Conservation (phyloP, 768 basidiomycete genomes). For the Boletus pseudopeckii region DNA sequence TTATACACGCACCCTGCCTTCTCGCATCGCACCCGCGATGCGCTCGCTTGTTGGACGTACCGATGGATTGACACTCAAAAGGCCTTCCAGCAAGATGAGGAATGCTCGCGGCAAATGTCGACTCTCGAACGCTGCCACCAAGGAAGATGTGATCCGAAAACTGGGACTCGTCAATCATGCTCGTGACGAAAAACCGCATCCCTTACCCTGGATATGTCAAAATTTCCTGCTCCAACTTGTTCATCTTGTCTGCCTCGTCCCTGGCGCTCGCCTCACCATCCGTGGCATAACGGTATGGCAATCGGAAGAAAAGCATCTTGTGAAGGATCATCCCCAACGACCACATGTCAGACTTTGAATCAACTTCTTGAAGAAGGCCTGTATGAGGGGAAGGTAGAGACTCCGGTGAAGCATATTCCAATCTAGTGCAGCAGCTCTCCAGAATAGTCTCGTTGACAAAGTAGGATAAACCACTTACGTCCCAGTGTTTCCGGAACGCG, state of each 20-base stretch:
- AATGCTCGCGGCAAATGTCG: conserved; percentile 72
- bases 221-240: conserved; percentile 71
- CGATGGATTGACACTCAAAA: conserved; percentile 59
- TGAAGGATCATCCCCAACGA: conserved; percentile 94
- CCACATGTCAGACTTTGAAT: conserved; percentile 96
- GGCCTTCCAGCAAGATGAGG: conserved; percentile 66
- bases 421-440: conserved; percentile 34
- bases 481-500: conserved; percentile 90
- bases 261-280: conserved; percentile 50
- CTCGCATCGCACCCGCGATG: conserved; percentile 62
- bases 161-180: conserved; percentile 28
- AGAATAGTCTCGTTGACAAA: neutral
- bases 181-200: neutral
- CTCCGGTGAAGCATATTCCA: conserved; percentile 90
- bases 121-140: conserved; percentile 58
- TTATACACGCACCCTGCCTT: conserved; percentile 61
- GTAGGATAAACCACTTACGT: conserved; percentile 53
- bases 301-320: conserved; percentile 85
- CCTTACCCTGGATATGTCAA: conserved; percentile 67
- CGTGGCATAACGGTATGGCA: conserved; percentile 78
- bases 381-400: conserved; percentile 67
- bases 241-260: conserved; percentile 62
- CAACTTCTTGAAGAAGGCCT: conserved; percentile 64
- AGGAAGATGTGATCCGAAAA: conserved; percentile 48
- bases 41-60: conserved; percentile 71